Evolutionary conservation across 2,329 filamentous ascomycete genomes (phyloP), one percentile per base, ranked within the genome.

Genomic region (Eutypa lata): DNA sequence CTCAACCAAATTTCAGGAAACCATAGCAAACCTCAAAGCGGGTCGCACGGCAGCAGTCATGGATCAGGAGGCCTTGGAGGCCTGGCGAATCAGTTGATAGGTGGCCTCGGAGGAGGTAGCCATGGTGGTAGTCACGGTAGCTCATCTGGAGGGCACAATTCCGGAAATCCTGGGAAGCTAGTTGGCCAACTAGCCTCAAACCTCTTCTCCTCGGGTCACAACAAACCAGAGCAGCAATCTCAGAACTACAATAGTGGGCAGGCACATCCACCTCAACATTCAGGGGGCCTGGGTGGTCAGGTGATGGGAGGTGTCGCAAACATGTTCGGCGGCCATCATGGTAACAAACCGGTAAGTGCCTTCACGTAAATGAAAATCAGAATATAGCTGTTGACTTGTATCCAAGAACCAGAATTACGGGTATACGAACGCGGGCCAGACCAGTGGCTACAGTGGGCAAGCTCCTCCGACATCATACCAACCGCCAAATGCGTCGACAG

Each of bases 391-490:
- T 56, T 59, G 63, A 70, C 50, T 57, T 71, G 43, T 61, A 61
- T 49, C 58, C 62, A 57, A 80, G 74, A 73, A 73, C 54, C 77
- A 83, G 57, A 81, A 79, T 63, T 90, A 81, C 65, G 86, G 84
- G 31, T 88, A 88, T 67, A 83, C 82, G 21, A 80, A 80, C 61
- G 68, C 75, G 3, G 78, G 77, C 43, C 73, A 79, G 43, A 67
- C 77, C 56, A 79, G 80, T 44, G 75, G 76, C 37, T 90, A 89
- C 67, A 78, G 74, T 55, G 86, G 84, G 51, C 76, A 81, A 52
- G 82, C 85, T 38, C 87, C 87, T 13, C 80, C 83, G n/a, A 69
- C 78, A 14, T 78, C 81, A 7, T 87, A 87, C 65, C 80, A 85
- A 61, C 71, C 76, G 26, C 60, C 67, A 48, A 60, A 49, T 50